phyloP scores from a whole-genome alignment of 352 stramenopile genomes.

The Phytophthora megakarya region DNA sequence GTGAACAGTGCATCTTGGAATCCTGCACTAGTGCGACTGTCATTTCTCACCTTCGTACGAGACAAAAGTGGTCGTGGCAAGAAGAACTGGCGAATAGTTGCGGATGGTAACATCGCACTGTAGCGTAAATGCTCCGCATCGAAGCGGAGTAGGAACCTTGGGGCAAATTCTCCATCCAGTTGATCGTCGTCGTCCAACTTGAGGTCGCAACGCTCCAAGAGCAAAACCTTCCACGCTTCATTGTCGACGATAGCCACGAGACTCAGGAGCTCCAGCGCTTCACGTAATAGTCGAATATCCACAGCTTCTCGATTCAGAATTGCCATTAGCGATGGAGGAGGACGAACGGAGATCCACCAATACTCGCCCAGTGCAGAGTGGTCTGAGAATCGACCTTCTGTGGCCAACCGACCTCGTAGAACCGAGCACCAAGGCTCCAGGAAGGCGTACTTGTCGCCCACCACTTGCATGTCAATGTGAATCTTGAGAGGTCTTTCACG shows the following conservation, averaged over 20 bases:
- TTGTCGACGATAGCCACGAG: slow-evolving; percentile 41
- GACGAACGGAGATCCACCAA: slow-evolving; percentile 31
- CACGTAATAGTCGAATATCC: slow-evolving; percentile 29
- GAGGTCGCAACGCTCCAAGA: slow-evolving; percentile 36
- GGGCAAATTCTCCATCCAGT: slow-evolving; percentile 33
- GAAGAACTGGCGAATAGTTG: slow-evolving; percentile 37
- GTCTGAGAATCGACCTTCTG: slow-evolving; percentile 28
- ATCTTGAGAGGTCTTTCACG: slow-evolving; percentile 18
- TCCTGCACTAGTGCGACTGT: slow-evolving; percentile 11
- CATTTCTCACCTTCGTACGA: neutral
- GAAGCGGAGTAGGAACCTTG: slow-evolving; percentile 36
- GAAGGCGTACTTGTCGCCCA: slow-evolving; percentile 28
- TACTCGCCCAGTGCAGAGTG: slow-evolving; percentile 32
- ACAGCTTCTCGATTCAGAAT: slow-evolving; percentile 21
- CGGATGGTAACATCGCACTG: slow-evolving; percentile 32
- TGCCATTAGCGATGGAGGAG: slow-evolving; percentile 25
- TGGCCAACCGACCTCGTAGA: slow-evolving; percentile 23
- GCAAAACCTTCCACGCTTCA: slow-evolving; percentile 38
- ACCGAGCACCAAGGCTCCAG: slow-evolving; percentile 36
- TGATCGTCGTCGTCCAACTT: slow-evolving; percentile 34
- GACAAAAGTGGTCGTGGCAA: slow-evolving; percentile 15
- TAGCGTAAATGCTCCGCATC: slow-evolving; percentile 34
- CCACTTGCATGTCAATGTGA: slow-evolving; percentile 3
- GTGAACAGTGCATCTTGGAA: slow-evolving; percentile 27
- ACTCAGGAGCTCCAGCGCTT: slow-evolving; percentile 47